Evolutionary conservation across 2,329 filamentous ascomycete genomes (phyloP).

Genomic region (Cercospora sesami): DNA sequence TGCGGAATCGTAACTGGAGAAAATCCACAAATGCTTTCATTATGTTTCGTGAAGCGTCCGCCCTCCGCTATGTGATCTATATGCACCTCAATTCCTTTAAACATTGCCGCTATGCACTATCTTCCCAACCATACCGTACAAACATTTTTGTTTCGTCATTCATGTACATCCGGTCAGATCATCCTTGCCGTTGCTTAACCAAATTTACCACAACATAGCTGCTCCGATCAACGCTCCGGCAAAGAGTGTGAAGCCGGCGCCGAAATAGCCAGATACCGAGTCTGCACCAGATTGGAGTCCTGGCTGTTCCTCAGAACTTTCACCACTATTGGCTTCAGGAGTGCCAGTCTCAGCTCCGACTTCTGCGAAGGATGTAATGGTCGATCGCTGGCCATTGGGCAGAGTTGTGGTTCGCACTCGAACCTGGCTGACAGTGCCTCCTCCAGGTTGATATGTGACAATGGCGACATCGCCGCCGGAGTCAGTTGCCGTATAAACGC

Average conservation of each 20-base stretch:
- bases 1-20: background rate
- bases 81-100: background rate
- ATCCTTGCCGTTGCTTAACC: too few species aligned
- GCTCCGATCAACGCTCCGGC: constrained; percentile 40
- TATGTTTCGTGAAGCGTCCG: background rate
- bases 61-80: background rate
- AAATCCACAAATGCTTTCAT: background rate
- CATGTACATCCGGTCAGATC: constrained; percentile 2
- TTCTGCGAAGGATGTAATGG: constrained; percentile 48
- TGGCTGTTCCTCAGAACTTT: constrained; percentile 32
- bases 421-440: constrained; percentile 44
- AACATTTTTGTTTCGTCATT: background rate
- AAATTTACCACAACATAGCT: constrained; percentile 29
- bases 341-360: constrained; percentile 38
- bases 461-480: constrained; percentile 44
- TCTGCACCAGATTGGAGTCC: constrained; percentile 44
- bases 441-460: constrained; percentile 50
- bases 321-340: constrained; percentile 13
- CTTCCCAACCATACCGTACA: background rate
- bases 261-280: constrained; percentile 29
- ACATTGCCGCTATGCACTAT: background rate
- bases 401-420: constrained; percentile 41
- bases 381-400: constrained; percentile 40
- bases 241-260: constrained; percentile 36
- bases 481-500: constrained; percentile 49